Conservation (phyloP, 2,329 filamentous ascomycete species). For the Stemphylium lycopersici region DNA sequence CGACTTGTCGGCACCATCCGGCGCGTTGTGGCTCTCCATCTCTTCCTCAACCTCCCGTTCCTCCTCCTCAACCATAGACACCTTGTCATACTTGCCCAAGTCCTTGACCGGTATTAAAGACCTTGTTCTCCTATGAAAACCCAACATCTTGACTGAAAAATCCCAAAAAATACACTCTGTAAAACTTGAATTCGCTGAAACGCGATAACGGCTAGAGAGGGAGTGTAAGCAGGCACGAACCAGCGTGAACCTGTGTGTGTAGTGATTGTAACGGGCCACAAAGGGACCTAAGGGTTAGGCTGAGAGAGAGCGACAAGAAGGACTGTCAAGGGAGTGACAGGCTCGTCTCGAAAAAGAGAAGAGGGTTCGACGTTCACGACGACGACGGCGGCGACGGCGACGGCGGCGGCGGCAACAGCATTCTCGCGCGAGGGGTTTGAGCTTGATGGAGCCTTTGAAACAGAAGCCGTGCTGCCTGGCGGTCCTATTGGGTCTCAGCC, state of each 20-base stretch:
- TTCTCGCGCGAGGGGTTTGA: constrained; percentile 22
- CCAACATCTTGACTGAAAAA: constrained; percentile 47
- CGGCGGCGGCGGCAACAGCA: constrained; percentile 19
- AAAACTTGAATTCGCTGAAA: constrained; percentile 16
- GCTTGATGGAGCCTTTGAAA: constrained; percentile 23
- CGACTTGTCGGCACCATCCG: constrained; percentile 27
- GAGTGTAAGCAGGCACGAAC: constrained; percentile 27
- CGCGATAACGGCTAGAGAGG: constrained; percentile 18
- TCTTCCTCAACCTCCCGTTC: constrained; percentile 37
- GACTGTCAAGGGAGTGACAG: constrained; percentile 38
- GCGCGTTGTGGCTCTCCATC: constrained; percentile 28
- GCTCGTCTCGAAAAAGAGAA: constrained; percentile 34
- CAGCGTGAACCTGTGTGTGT: constrained; percentile 31
- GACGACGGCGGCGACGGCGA: constrained; percentile 19
- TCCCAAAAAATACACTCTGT: constrained; percentile 6
- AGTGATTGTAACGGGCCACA: constrained; percentile 41
- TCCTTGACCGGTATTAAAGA: constrained; percentile 53
- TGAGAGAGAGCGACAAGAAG: constrained; percentile 44
- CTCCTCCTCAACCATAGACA: constrained; percentile 38
- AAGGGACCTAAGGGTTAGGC: constrained; percentile 28
- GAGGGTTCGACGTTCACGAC: constrained; percentile 18
- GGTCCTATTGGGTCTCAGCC: constrained; percentile 23
- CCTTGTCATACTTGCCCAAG: constrained; percentile 51
- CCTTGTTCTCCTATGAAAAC: constrained; percentile 51
- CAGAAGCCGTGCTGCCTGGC: constrained; percentile 12